Conservation (phyloP, 2,329 filamentous ascomycete genomes). For the Venturia nashicola region DNA sequence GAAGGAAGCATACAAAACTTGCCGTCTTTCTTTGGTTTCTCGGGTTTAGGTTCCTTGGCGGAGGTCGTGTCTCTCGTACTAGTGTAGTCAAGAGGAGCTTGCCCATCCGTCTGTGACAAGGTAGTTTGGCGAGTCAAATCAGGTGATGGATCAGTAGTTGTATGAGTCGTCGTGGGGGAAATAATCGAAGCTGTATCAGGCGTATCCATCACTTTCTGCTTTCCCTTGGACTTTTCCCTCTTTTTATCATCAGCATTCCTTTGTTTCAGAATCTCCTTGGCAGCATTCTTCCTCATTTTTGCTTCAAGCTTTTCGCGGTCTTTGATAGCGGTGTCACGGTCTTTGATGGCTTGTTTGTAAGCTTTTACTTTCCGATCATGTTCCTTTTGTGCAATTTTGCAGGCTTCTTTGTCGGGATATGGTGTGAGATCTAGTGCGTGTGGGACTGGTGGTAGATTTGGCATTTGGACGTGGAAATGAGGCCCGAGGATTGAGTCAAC, state of each 20-base stretch:
- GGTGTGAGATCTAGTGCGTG: slow-evolving; percentile 43
- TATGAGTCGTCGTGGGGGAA: not conserved
- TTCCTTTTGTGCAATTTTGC: slow-evolving; percentile 59
- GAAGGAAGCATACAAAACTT: slow-evolving; percentile 72
- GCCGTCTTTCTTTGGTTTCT: slow-evolving; percentile 41
- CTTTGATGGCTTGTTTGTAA: slow-evolving; percentile 55
- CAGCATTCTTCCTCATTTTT: slow-evolving; percentile 25
- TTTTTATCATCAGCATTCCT: slow-evolving; percentile 10
- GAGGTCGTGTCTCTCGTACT: not conserved
- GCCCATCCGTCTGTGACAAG: not conserved
- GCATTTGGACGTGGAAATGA: slow-evolving; percentile 8
- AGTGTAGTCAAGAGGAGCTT: not conserved
- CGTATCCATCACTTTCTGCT: not conserved
- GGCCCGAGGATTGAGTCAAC: not conserved
- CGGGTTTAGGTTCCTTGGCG: not conserved
- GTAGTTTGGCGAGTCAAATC: not conserved
- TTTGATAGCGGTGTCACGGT: slow-evolving; percentile 50
- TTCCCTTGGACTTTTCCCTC: not conserved
- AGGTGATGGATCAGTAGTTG: not conserved
- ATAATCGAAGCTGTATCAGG: not conserved
- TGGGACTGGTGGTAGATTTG: slow-evolving; percentile 34
- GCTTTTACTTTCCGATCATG: slow-evolving; percentile 48
- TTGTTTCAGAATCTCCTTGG: slow-evolving; percentile 10
- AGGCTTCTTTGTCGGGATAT: slow-evolving; percentile 51
- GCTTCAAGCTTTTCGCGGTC: slow-evolving; percentile 49